Percentiles rank a stretch among this genome's conserved stretches.
phyloP scores from a whole-genome alignment of 1,284 basidiomycete genomes.

The Stereum hirsutum region DNA sequence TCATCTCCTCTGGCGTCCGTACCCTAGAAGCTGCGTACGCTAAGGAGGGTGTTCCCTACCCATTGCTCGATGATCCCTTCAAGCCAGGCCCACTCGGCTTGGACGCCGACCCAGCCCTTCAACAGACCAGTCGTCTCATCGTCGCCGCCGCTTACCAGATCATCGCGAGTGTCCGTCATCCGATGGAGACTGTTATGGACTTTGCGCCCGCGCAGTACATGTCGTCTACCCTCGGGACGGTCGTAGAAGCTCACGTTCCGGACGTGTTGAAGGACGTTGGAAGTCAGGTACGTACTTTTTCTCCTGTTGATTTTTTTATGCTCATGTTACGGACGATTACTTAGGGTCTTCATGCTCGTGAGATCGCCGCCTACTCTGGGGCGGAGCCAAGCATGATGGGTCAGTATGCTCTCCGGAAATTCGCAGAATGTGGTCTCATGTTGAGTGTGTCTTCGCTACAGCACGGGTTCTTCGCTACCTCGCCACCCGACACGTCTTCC shows the following conservation, averaged over 20 bases:
- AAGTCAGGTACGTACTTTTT: slow-evolving; percentile 1
- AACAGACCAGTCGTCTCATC: not conserved
- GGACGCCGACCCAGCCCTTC: slow-evolving; percentile 3
- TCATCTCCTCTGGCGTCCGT: slow-evolving; percentile 16
- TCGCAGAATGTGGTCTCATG: not conserved
- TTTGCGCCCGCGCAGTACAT: slow-evolving; percentile 2
- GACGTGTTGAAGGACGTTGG: slow-evolving; percentile 5
- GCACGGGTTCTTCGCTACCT: slow-evolving; percentile 24
- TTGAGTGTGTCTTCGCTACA: slow-evolving; percentile 4
- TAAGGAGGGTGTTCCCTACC: slow-evolving; percentile 12
- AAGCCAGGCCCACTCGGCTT: slow-evolving; percentile 8
- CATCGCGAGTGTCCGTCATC: slow-evolving; percentile 5
- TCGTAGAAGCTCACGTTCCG: slow-evolving; percentile 3
- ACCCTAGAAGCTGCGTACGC: slow-evolving; percentile 15
- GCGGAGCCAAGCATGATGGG: slow-evolving; percentile 2
- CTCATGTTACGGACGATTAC: too few relatives aligned
- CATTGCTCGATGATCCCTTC: slow-evolving; percentile 19
- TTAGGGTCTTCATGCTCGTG: slow-evolving; percentile 5
- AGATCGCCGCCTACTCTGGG: slow-evolving; percentile 1
- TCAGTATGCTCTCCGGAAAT: not conserved
- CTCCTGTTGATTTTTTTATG: too few relatives aligned
- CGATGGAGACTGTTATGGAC: slow-evolving; percentile 4
- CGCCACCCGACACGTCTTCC: slow-evolving; percentile 24
- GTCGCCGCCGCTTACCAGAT: slow-evolving; percentile 7
- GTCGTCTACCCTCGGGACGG: slow-evolving; percentile 1